Evolutionary conservation across 2,329 filamentous ascomycete species (phyloP), one percentile per base, ranked within the genome.

Genomic region (Beauveria sp.): DNA sequence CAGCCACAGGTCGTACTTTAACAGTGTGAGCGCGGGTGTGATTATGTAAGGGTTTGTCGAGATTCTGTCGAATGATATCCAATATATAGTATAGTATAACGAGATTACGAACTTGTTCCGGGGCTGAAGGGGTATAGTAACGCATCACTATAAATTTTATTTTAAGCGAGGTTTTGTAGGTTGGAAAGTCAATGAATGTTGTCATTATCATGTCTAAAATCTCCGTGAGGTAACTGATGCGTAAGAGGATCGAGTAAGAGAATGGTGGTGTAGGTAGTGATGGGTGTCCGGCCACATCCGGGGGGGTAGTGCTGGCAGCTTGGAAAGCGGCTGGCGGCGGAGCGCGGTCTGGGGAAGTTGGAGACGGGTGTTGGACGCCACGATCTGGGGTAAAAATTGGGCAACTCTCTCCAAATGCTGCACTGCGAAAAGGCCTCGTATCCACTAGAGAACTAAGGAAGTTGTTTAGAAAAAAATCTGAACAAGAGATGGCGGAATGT

Each of bases 201-300:
- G 22, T 14, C 34, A 43, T 30, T 10, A 24, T 26, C 2, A 5
- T 43, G 20, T 14, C 6, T 3, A 12, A 6, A 14, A 18, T 43
- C 6, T 7, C 5, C 5, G 26, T 53, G 56, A 59, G 48, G 40
- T 59, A 46, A 40, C 2, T n/a, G 26, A 53, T 44, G 46, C 24
- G 56, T 59, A 44, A 59, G 34, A 43, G 37, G 53, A 59, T 59
- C 40, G 47, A 53, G 56, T 53, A 53, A 22, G 46, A 26, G 47
- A 52, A 43, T 34, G 10, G 5, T 18, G 26, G 26, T 7, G 46
- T 5, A 26, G 34, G 22, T 22, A 5, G 22, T 24, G 28, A 55
- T 43, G 20, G 50, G 50, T 41, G 34, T n/a, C 6, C 58, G 58
- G 50, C 58, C 14, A 28, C 16, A 41, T 48, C 58, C 58, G 58